A percentile compares a stretch with the other conserved stretches of the same genome.
Conservation (phyloP, 768 basidiomycete species). For the Erythrobasidium yunnanense region DNA sequence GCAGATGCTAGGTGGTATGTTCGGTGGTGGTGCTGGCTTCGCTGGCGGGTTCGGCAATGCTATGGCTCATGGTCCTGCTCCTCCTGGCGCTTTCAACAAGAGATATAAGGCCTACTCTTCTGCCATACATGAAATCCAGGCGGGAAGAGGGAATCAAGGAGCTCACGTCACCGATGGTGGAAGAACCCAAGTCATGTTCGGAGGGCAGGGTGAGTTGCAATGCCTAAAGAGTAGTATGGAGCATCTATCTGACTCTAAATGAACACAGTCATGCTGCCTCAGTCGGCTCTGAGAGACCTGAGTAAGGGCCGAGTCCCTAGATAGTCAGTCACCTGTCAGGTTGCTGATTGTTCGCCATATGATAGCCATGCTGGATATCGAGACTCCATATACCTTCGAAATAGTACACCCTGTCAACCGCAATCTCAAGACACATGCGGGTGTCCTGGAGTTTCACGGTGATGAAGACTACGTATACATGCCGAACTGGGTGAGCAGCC, state of each 20-base stretch:
- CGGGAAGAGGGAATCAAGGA: conserved; percentile 34
- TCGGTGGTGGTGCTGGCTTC: not conserved
- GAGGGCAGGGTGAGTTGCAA: conserved; percentile 78
- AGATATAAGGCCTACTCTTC: conserved; percentile 58
- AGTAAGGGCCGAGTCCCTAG: conserved; percentile 42
- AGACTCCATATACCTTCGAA: conserved; percentile 91
- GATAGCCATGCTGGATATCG: conserved; percentile 65
- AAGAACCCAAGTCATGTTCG: conserved; percentile 87
- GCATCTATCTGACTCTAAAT: not conserved
- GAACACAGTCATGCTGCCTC: conserved; percentile 82
- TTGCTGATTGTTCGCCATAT: not conserved
- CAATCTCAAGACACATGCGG: conserved; percentile 76
- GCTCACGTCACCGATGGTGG: conserved; percentile 42
- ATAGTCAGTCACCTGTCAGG: not conserved
- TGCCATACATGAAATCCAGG: conserved; percentile 36
- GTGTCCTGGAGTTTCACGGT: conserved; percentile 97
- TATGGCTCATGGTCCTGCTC: conserved; percentile 37
- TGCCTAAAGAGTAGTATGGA: conserved; percentile 2
- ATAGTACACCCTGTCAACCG: conserved; percentile 76
- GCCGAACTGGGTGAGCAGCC: conserved; percentile 64
- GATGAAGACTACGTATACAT: conserved; percentile 90
- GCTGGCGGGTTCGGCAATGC: conserved; percentile 33
- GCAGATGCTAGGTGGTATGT: conserved; percentile 16
- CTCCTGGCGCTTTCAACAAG: conserved; percentile 71
- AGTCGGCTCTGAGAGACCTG: conserved; percentile 78